A percentile compares a stretch with the other conserved stretches of the same genome.
These are phyloP conservation scores for Septoria petroselini DNA, from an alignment of 2,329 filamentous ascomycete species.

Conservation along the genomic window DNA sequence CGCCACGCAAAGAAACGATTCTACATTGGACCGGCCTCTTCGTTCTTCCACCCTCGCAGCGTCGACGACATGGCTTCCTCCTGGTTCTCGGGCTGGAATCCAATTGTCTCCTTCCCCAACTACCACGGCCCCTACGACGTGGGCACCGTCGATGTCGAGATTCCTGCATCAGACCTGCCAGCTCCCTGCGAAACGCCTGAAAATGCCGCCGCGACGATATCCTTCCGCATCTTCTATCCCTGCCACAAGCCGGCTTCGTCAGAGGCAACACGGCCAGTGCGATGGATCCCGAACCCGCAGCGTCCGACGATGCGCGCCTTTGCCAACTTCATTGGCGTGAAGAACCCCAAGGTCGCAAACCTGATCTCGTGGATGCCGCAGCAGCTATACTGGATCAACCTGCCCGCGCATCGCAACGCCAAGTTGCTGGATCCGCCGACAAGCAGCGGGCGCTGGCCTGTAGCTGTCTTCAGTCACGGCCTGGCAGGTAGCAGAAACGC, in stretches of 20 bases:
- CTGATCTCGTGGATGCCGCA: conserved; percentile 50
- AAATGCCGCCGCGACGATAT: conserved; percentile 63
- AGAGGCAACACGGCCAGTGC: conserved; percentile 57
- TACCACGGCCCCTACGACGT: conserved; percentile 77
- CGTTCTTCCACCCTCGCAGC: not conserved
- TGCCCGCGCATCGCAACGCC: conserved; percentile 71
- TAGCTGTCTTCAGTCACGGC: conserved; percentile 82
- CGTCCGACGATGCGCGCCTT: conserved; percentile 71
- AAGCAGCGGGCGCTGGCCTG: conserved; percentile 64
- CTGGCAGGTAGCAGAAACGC: conserved; percentile 77
- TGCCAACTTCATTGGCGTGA: conserved; percentile 69
- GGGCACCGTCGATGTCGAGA: conserved; percentile 75
- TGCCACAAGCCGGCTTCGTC: conserved; percentile 44
- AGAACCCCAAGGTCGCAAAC: conserved; percentile 34
- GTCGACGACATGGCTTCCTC: conserved; percentile 22
- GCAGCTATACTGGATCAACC: conserved; percentile 68
- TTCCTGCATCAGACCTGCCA: conserved; percentile 61
- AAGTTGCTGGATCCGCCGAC: conserved; percentile 52
- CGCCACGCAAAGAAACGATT: too few species aligned
- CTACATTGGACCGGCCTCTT: too few species aligned
- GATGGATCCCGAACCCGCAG: conserved; percentile 77
- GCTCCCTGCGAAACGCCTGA: conserved; percentile 56
- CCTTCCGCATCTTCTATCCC: conserved; percentile 81
- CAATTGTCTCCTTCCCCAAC: conserved; percentile 67
- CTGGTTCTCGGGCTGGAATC: conserved; percentile 54